Conservation (phyloP, 2,329 filamentous ascomycete genomes). For the Clarireedia homoeocarpa region DNA sequence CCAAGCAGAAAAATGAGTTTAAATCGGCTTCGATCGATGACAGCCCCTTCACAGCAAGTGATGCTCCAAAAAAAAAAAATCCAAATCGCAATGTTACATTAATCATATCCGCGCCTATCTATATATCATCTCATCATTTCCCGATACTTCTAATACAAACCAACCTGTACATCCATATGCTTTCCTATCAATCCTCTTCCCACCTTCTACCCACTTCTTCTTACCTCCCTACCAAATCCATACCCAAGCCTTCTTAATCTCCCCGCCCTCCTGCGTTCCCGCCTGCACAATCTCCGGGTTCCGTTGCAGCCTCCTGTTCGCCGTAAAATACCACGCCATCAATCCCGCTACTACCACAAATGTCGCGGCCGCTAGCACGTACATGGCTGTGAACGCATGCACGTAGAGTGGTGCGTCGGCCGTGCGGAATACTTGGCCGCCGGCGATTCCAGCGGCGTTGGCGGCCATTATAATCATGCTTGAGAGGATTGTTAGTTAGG, state of each 20-base stretch:
- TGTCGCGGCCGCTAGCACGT: background rate
- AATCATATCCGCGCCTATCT: too few species aligned
- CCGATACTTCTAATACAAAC: too few species aligned
- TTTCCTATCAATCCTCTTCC: too few species aligned
- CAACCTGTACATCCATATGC: too few species aligned
- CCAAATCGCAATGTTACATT: too few species aligned
- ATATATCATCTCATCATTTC: too few species aligned
- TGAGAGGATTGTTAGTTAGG: constrained; percentile 13
- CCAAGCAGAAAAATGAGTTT: too few species aligned
- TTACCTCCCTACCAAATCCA: background rate
- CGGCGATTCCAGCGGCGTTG: constrained; percentile 23
- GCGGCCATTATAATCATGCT: constrained; percentile 28
- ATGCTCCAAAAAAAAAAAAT: too few species aligned
- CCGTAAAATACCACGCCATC: background rate
- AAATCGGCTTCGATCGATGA: too few species aligned
- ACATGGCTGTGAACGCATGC: constrained; percentile 2
- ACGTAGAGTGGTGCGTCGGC: constrained; percentile 25
- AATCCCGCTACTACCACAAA: background rate
- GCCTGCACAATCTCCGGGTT: background rate
- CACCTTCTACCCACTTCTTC: background rate
- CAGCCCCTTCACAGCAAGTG: too few species aligned
- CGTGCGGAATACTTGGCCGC: constrained; percentile 25
- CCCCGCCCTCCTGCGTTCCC: background rate
- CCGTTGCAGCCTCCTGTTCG: background rate
- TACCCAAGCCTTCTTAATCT: background rate